Conservation (phyloP, 139 green algal species). For the Eudorina sp. region DNA sequence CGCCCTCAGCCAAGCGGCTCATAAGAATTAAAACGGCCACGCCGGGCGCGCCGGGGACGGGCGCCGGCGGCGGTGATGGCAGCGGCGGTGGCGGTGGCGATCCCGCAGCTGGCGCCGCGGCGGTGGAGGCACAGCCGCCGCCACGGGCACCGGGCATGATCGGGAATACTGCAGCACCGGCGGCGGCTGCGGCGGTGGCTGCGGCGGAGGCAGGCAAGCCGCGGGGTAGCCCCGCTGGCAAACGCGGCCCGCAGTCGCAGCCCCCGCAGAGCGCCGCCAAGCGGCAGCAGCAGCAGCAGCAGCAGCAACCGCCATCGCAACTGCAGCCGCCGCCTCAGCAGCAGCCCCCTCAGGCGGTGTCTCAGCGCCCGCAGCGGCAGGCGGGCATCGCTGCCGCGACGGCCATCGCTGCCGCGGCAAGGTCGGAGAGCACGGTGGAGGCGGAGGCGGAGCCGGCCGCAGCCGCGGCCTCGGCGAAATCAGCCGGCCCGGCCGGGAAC, state of each 20-base stretch:
- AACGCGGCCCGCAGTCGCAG: background rate
- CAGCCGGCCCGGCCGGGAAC: no score
- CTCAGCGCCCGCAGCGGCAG: background rate
- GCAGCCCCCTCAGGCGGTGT: background rate
- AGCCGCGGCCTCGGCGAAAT: background rate
- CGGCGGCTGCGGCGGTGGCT: background rate
- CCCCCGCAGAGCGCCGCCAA: background rate
- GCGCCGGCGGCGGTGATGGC: background rate
- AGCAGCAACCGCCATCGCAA: no score
- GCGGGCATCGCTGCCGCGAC: background rate
- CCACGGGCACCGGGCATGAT: background rate
- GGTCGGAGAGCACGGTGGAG: background rate
- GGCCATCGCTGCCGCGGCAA: background rate
- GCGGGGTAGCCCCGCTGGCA: background rate
- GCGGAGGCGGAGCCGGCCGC: background rate
- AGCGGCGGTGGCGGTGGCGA: background rate
- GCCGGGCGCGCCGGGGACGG: background rate
- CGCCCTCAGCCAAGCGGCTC: conserved; percentile 7
- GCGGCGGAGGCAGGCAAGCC: background rate
- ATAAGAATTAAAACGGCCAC: conserved; percentile 14
- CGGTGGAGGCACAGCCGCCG: background rate
- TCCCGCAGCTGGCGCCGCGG: background rate
- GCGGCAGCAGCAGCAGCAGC: background rate
- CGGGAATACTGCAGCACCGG: background rate
- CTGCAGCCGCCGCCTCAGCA: background rate